phyloP scores from a whole-genome alignment of 2,329 filamentous ascomycete species.

The Trichoderma endophyticum region DNA sequence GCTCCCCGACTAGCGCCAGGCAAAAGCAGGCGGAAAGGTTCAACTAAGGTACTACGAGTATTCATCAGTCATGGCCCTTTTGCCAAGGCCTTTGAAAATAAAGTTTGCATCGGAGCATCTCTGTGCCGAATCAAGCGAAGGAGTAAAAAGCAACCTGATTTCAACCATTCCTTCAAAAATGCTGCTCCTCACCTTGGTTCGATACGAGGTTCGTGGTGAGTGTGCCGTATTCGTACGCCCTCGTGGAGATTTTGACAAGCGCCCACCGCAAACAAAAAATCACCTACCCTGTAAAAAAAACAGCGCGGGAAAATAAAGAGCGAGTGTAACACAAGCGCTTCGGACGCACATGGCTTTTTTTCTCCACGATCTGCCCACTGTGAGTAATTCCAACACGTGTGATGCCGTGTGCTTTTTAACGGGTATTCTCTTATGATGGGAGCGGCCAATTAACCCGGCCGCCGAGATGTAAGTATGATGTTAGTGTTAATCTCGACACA shows the following conservation, averaged over 20 bases:
- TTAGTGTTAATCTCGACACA: background rate
- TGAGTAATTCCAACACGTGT: background rate
- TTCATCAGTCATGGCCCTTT: background rate
- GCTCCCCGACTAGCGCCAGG: background rate
- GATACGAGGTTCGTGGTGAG: background rate
- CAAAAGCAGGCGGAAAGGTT: background rate
- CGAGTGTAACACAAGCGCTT: background rate
- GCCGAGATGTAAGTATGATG: background rate
- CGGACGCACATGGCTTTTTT: background rate
- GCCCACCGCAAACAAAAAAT: background rate
- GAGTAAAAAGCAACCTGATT: background rate
- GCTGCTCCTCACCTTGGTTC: background rate
- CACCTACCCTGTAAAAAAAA: background rate
- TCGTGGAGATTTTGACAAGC: background rate
- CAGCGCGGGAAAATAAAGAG: background rate
- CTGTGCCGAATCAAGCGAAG: slow-evolving; percentile 3
- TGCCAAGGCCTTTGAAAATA: background rate
- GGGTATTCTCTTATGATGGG: background rate
- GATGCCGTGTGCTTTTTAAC: background rate
- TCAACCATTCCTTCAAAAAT: background rate
- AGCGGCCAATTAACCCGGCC: background rate
- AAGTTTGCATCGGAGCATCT: slow-evolving; percentile 4
- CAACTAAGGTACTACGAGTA: background rate
- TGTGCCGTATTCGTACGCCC: background rate
- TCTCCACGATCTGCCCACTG: slow-evolving; percentile 12